These are phyloP conservation scores for Sherardia arvensis DNA, from an alignment of 257 asterid genomes.

Conservation along the genomic window DNA sequence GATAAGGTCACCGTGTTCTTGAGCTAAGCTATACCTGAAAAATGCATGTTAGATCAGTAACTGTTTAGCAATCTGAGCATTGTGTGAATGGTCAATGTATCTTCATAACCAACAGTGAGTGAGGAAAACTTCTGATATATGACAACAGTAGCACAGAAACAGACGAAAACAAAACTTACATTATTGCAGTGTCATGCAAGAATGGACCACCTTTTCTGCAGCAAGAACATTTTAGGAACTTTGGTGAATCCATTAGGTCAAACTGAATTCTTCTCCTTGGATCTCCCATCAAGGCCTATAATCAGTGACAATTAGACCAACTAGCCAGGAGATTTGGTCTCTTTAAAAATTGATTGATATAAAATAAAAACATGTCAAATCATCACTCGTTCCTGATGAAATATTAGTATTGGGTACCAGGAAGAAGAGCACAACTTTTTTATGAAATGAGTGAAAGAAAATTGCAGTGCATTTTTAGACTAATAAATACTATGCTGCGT, in stretches of 20 bases:
- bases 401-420: background rate
- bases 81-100: background rate
- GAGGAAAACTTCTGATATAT: background rate
- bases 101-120: background rate
- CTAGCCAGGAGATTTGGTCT: background rate
- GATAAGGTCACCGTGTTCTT: slow-evolving; percentile 92
- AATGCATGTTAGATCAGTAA: too few relatives aligned
- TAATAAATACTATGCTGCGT: background rate
- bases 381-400: too few relatives aligned
- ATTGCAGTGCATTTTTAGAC: background rate
- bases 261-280: slow-evolving; percentile 88
- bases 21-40: slow-evolving; percentile 73
- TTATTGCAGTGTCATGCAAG: slow-evolving; percentile 68
- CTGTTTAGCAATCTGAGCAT: too few relatives aligned
- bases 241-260: slow-evolving; percentile 70
- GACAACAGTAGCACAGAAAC: background rate
- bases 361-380: too few relatives aligned
- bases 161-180: too few relatives aligned
- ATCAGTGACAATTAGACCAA: slow-evolving; percentile 4
- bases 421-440: background rate
- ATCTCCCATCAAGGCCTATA: slow-evolving; percentile 85
- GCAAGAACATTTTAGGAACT: slow-evolving; percentile 65
- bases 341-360: too few relatives aligned
- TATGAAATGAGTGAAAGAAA: background rate
- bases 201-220: slow-evolving; percentile 64